These are phyloP conservation scores for Neoboletus subvelutipes DNA, from an alignment of 768 basidiomycete species.

Conservation along the genomic window DNA sequence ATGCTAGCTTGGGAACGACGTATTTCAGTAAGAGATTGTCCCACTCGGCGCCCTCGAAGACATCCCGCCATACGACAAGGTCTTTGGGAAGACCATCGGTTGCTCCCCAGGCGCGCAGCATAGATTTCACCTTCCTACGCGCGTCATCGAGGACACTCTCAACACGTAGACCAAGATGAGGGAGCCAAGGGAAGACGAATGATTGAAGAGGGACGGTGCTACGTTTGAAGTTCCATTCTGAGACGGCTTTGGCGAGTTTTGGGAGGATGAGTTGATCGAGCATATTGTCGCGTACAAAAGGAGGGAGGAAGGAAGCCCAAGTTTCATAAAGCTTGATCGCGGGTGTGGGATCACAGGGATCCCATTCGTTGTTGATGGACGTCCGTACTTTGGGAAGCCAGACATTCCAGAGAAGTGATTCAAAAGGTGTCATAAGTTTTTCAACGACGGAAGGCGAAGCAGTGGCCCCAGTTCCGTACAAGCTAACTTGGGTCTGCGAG, in stretches of 20 bases:
- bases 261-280: slow-evolving; percentile 95
- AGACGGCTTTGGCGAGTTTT: slow-evolving; percentile 81
- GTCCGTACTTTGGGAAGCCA: slow-evolving; percentile 97
- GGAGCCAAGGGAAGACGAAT: slow-evolving; percentile 95
- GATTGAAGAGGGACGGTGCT: slow-evolving; percentile 63
- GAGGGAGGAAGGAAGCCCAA: slow-evolving; percentile 86
- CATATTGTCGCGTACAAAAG: slow-evolving; percentile 91
- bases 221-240: slow-evolving; percentile 75
- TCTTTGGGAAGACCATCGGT: slow-evolving; percentile 76
- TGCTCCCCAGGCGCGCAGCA: slow-evolving; percentile 73
- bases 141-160: slow-evolving; percentile 88
- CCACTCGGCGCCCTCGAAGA: slow-evolving; percentile 84
- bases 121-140: slow-evolving; percentile 76
- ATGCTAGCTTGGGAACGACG: slow-evolving; percentile 87
- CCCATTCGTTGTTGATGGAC: slow-evolving; percentile 94
- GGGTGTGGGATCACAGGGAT: slow-evolving; percentile 65
- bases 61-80: slow-evolving; percentile 78
- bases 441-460: slow-evolving; percentile 38
- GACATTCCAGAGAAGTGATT: slow-evolving; percentile 89
- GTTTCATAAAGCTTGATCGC: slow-evolving; percentile 83
- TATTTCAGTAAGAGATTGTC: slow-evolving; percentile 88
- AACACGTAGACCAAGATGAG: slow-evolving; percentile 77
- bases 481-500: slow-evolving; percentile 47
- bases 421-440: slow-evolving; percentile 89
- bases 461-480: slow-evolving; percentile 51